Conservation (phyloP, 2,329 filamentous ascomycete species). For the Diaporthe amygdali region DNA sequence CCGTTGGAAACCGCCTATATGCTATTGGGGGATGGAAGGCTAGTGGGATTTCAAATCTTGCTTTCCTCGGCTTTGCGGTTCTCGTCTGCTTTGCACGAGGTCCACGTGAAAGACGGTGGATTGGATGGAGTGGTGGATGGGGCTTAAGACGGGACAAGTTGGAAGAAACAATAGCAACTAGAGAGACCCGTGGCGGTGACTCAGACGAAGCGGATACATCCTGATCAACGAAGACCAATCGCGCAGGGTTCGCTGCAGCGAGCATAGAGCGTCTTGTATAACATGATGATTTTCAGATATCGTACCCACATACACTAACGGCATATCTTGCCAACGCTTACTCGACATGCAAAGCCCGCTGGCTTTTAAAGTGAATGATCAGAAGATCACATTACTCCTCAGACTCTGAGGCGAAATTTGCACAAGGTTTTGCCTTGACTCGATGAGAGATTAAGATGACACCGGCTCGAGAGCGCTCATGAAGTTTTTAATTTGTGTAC, state of each 20-base stretch:
- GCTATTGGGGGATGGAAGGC: constrained; percentile 53
- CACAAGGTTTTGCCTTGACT: no score
- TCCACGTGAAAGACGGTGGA: constrained; percentile 46
- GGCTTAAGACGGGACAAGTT: constrained; percentile 28
- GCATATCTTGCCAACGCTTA: no score
- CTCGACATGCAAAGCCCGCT: no score
- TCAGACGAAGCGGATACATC: not conserved
- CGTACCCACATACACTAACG: no score
- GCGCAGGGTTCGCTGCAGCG: not conserved
- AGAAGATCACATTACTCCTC: no score
- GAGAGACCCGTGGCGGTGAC: not conserved
- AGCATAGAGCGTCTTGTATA: no score
- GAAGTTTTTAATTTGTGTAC: no score
- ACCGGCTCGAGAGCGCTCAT: no score
- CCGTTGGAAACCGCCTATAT: constrained; percentile 30
- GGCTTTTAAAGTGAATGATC: no score
- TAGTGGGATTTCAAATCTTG: constrained; percentile 50
- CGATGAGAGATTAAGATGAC: no score
- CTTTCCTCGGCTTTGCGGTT: constrained; percentile 42
- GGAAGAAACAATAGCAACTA: not conserved
- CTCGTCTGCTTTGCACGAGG: constrained; percentile 42
- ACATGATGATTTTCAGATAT: no score
- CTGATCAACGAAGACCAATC: not conserved
- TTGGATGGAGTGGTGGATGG: constrained; percentile 51
- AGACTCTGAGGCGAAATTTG: no score